Evolutionary conservation across 108 stramenopile genomes (phyloP), one percentile per base, ranked within the genome.

Genomic region (Halocafeteria seosinensis): DNA sequence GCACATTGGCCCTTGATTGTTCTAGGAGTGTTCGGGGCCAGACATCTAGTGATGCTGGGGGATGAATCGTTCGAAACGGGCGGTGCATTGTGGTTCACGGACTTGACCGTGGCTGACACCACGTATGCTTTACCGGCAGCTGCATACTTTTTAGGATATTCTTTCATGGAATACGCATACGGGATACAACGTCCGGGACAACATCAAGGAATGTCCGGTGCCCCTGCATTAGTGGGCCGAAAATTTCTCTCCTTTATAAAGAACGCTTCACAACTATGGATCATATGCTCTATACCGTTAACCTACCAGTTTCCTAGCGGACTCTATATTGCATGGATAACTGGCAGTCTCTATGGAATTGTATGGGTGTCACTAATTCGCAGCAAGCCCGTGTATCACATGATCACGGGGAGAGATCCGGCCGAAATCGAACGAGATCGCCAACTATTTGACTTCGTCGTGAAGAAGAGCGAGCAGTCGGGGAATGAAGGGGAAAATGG

Each of bases 1-100:
- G 13, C 36, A 35, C 28, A 30, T 2, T 21, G 6, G 2, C 57
- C 57, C 57, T 2, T n/a, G 27, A 2, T 28, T 21, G 21, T 25
- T 21, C 1, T 17, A 5, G 57, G 12, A 12, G 17, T 17, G 57
- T 35, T 59, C 34, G 57, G 57, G 21, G 57, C 57, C 21, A 11
- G 57, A 11, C 57, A 59, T 35, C 57, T 59, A 12, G 57, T 59
- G 57, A 33, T 59, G 27, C 5, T 30, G 57, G 57, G 57, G 12
- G 57, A 59, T 28, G 57, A 59, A n/a, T 59, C 57, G 21, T 59
- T 26, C 27, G 57, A 59, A n/a, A 63, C 50, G 2, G 62, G 38
- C 12, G 62, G 62, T 32, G 2, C n/a, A 50, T n/a, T 63, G 13
- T 63, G 62, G 62, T 63, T 63, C 24, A 1, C 5, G 38, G 62